phyloP scores from a whole-genome alignment of 140 eudicot species.

The Senecio squalidus region DNA sequence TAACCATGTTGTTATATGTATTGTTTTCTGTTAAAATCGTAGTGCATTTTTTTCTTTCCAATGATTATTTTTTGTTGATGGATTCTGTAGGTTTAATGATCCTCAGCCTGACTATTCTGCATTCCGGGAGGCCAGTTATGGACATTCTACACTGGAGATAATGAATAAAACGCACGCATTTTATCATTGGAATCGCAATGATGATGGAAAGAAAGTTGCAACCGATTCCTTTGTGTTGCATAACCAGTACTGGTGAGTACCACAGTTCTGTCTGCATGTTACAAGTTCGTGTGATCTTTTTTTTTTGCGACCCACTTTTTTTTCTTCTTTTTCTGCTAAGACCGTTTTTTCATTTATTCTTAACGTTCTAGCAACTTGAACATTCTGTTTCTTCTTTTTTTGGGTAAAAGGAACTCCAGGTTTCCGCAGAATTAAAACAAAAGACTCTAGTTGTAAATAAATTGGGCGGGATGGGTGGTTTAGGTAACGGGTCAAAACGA shows the following conservation, averaged over 20 bases:
- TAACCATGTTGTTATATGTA: neutral
- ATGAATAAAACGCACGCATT: slow-evolving; percentile 89
- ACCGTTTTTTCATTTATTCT: too few relatives aligned
- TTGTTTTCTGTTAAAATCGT: too few relatives aligned
- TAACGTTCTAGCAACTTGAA: neutral
- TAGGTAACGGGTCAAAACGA: neutral
- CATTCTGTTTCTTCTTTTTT: neutral
- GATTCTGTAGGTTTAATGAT: slow-evolving; percentile 60
- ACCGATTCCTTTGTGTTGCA: slow-evolving; percentile 60
- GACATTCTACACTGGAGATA: slow-evolving; percentile 85
- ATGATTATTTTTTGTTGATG: neutral
- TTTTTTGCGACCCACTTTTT: too few relatives aligned
- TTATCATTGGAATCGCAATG: slow-evolving; percentile 92
- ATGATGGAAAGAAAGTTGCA: slow-evolving; percentile 73
- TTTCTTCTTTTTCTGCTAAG: too few relatives aligned
- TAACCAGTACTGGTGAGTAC: slow-evolving; percentile 80
- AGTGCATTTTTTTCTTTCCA: neutral
- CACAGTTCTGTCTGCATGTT: neutral
- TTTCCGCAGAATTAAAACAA: neutral
- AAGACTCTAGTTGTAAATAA: neutral
- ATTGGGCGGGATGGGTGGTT: neutral
- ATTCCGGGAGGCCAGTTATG: slow-evolving; percentile 93
- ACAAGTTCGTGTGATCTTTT: neutral
- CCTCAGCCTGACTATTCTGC: slow-evolving; percentile 98
- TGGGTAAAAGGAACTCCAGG: neutral